Base-by-base conservation (phyloP, 129 eudicot genomes). In the Arctium minus region DNA sequence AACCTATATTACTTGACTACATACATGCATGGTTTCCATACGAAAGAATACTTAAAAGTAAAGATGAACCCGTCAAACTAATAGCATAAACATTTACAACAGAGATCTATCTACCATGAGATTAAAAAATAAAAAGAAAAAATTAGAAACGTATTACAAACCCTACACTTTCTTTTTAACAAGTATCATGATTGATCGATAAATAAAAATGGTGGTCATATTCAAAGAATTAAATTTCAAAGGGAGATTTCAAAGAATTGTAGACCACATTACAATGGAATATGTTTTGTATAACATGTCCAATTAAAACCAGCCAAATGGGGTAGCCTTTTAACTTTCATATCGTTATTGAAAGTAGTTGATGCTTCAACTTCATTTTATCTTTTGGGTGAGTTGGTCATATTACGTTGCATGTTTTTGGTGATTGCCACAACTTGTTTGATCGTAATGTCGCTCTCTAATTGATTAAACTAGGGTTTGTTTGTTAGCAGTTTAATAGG, bases 351-450 rank as follows among this genome's bases (percentile, higher is more conserved):
- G 50, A 44, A 70, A 48, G 64, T 18, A 17, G 69, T 80, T 70
- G 83, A 72, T 79, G 77, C 6, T 70, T 8, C 35, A 80, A 71
- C 11, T 71, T 32, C 77, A 39, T 70, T 48, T 46, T 70, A 77
- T 80, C 71, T 35, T 48, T 70, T 33, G 37, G 70, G 18, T 48
- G 70, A 80, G 77, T 80, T 70, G 83, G 76, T 68, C 4, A 75
- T 70, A 36, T 80, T 32, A 70, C 50, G 38, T 80, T 37, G 39
- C 77, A 53, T 46, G 37, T 80, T 46, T 80, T 80, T 71, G 71
- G 77, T 80, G 70, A 53, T 48, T 37, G 77, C 36, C 77, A 71
- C 53, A n/a, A 36, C 77, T 80, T 46, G 77, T 80, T 53, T 79
- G 76, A 35, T 70, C 65, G n/a, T 79, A 79, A 70, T 10, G 77